phyloP scores from a whole-genome alignment of 768 basidiomycete species.

The Daedaleopsis sinensis region DNA sequence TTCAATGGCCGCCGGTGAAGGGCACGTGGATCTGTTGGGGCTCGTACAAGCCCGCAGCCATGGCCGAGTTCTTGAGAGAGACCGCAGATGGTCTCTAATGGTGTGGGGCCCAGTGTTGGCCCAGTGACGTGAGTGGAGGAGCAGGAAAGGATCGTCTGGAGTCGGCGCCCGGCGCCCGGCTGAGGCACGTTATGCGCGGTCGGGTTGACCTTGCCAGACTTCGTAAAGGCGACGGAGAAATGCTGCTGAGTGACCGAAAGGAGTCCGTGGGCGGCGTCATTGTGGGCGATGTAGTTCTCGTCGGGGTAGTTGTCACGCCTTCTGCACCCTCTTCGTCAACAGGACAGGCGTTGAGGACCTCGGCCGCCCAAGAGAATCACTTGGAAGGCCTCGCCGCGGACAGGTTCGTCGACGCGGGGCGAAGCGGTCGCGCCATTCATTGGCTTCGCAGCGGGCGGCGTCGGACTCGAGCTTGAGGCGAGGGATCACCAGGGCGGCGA shows the following conservation, averaged over 20 bases:
- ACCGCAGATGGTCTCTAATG: slow-evolving; percentile 44
- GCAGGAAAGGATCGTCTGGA: slow-evolving; percentile 38
- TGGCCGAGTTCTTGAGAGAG: slow-evolving; percentile 56
- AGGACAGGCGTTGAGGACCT: slow-evolving; percentile 53
- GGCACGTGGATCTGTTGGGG: slow-evolving; percentile 33
- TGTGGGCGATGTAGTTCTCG: slow-evolving; percentile 38
- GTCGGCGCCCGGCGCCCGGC: slow-evolving; percentile 25
- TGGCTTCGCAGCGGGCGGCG: slow-evolving; percentile 86
- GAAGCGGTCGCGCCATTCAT: slow-evolving; percentile 87
- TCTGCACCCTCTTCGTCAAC: slow-evolving; percentile 60
- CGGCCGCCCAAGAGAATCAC: slow-evolving; percentile 73
- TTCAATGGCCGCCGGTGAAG: slow-evolving; percentile 27
- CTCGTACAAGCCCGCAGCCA: slow-evolving; percentile 45
- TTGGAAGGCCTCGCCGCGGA: slow-evolving; percentile 69
- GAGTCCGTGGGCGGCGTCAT: slow-evolving; percentile 27
- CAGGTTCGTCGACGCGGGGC: slow-evolving; percentile 76
- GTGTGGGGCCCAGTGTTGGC: slow-evolving; percentile 32
- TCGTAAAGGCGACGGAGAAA: slow-evolving; percentile 39
- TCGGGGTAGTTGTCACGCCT: slow-evolving; percentile 49
- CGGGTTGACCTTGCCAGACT: slow-evolving; percentile 36
- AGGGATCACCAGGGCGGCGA: slow-evolving; percentile 83
- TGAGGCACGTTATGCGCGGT: slow-evolving; percentile 38
- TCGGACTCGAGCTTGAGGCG: slow-evolving; percentile 80
- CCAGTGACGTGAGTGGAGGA: slow-evolving; percentile 19
- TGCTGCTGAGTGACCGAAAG: slow-evolving; percentile 26